A percentile compares a stretch with the other conserved stretches of the same genome.
Evolutionary conservation across 371 early-diverging fungal genomes (phyloP).

Genomic region (Chytridium lagenaria): DNA sequence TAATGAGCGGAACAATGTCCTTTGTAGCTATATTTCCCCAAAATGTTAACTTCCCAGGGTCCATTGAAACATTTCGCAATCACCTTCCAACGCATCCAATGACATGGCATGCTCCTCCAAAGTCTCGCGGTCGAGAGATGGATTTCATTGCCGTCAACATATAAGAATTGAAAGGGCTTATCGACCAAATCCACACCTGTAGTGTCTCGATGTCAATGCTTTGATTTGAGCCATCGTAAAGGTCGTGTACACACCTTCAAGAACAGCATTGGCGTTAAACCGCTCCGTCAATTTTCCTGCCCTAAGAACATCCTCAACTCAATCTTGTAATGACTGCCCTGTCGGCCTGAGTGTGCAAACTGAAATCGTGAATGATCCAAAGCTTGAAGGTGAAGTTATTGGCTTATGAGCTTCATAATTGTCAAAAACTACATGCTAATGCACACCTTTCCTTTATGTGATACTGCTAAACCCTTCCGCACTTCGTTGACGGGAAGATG

Average conservation of each 20-base stretch:
- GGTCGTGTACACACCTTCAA: constrained; percentile 62
- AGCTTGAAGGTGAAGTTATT: constrained; percentile 12
- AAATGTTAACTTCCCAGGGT: no score
- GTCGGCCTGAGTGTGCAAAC: constrained; percentile 48
- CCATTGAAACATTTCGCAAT: constrained; percentile 39
- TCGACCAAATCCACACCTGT: constrained; percentile 70
- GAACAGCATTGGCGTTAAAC: constrained; percentile 63
- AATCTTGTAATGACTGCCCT: constrained; percentile 60
- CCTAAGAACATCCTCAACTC: constrained; percentile 66
- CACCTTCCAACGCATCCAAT: constrained; percentile 42
- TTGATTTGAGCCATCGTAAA: no score
- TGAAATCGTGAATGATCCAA: constrained; percentile 34
- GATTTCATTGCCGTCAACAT: constrained; percentile 62
- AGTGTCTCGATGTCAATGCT: no score
- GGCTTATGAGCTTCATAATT: neutral
- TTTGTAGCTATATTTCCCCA: constrained; percentile 27
- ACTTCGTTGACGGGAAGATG: constrained; percentile 31
- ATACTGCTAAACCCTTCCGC: constrained; percentile 37
- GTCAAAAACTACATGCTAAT: neutral
- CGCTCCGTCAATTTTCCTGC: constrained; percentile 66
- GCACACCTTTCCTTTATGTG: constrained; percentile 16
- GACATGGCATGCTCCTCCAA: constrained; percentile 74
- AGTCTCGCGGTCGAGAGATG: constrained; percentile 70
- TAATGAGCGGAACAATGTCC: constrained; percentile 54
- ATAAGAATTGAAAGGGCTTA: constrained; percentile 73